These are phyloP conservation scores for Daldinia bambusicola DNA, from an alignment of 495 filamentous ascomycete genomes.

Conservation along the genomic window DNA sequence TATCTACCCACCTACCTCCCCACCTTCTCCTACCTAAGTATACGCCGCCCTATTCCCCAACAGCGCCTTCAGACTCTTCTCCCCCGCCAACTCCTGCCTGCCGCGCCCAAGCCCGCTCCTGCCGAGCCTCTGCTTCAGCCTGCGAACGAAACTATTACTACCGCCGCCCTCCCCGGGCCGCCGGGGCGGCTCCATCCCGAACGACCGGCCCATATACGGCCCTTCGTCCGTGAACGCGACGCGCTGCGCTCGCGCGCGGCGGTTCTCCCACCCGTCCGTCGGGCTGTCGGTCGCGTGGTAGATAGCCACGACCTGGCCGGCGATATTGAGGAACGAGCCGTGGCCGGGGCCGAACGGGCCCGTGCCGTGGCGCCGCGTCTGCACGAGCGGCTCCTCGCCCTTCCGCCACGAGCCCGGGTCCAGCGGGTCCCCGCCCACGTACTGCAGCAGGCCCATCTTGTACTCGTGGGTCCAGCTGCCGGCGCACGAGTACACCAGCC, in stretches of 20 bases:
- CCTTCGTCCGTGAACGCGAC: conserved; percentile 44
- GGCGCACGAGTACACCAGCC: conserved; percentile 43
- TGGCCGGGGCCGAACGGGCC: conserved; percentile 48
- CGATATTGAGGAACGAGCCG: conserved; percentile 43
- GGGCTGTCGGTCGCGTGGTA: conserved; percentile 48
- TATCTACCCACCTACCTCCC: too few relatives aligned
- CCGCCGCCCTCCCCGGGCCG: conserved; percentile 17
- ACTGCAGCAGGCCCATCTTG: conserved; percentile 48
- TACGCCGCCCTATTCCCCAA: conserved; percentile 27
- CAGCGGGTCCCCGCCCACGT: conserved; percentile 45
- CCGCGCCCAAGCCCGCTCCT: conserved; percentile 10
- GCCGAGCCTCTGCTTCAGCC: conserved; percentile 26
- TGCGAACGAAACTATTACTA: conserved; percentile 18
- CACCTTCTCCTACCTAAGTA: conserved; percentile 1
- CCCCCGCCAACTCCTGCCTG: conserved; percentile 16
- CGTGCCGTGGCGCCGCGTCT: conserved; percentile 27
- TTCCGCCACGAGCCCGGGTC: conserved; percentile 46
- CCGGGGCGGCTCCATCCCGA: conserved; percentile 18
- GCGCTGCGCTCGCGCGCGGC: conserved; percentile 43
- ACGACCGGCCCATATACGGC: conserved; percentile 47
- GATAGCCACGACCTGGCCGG: conserved; percentile 40
- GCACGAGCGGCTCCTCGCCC: conserved; percentile 43
- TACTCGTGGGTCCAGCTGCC: conserved; percentile 50
- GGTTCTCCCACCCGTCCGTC: conserved; percentile 47
- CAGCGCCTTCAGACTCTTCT: conserved; percentile 36